Evolutionary conservation across 2,329 filamentous ascomycete species (phyloP), one percentile per base, ranked within the genome.

Genomic region (Periconia macrospinosa): DNA sequence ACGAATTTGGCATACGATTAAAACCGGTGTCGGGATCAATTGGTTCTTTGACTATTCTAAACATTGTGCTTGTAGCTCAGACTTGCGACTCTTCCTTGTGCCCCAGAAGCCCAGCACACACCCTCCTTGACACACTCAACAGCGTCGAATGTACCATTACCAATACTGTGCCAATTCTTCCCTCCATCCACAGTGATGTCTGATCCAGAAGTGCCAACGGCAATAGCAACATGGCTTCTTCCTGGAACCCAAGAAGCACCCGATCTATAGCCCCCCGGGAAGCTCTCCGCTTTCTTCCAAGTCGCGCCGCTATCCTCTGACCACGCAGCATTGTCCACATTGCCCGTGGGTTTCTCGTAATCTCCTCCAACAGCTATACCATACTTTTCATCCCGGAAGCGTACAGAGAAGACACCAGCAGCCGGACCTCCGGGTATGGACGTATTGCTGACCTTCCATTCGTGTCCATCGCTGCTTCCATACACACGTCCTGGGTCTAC

Each of bases 361-460:
- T 68, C 60, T 5, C 67, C 67, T 10, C 67, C 67, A 14, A 70
- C 62, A 15, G 66, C 67, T 41, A 70, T 56, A 1, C 66, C 67
- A 30, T 61, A 41, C 23, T 54, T 53, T 8, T 51, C 49, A 45
- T 70, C 62, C 19, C 60, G 59, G n/a, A 70, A 70, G 14, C 61
- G 55, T 1, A 67, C 67, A 2, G 61, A 65, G 41, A 68, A 69
- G 0, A 68, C 65, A n/a, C 67, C 67, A n/a, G 62, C 65, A 2
- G 66, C 66, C 8, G 58, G 53, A 11, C 63, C 62, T 7, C 66
- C 67, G 8, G 57, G 14, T 41, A 70, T 63, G 2, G 58, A 57
- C 13, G 48, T 55, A 41, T 67, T 60, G 18, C 50, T 50, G 9
- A 65, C 62, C 9, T 62, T 47, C 67, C 67, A 70, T 1, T 52